Evolutionary conservation across 2,329 filamentous ascomycete species (phyloP).

Genomic region (Mycosphaerella sp.): DNA sequence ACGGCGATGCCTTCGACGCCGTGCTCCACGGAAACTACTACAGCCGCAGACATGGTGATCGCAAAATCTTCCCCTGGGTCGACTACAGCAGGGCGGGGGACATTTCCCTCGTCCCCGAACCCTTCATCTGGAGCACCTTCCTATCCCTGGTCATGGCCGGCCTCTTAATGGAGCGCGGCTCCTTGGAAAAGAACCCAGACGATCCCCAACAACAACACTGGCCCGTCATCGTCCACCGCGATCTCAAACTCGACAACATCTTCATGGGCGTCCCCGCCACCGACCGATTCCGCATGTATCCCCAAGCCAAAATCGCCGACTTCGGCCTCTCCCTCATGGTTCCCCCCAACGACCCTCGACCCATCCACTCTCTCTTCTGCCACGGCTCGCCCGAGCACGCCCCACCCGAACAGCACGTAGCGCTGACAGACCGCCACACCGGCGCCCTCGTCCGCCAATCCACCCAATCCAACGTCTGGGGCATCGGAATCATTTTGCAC

Average conservation of each 20-base stretch:
- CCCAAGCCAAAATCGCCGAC: not conserved
- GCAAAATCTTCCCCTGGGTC: not conserved
- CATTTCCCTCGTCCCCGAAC: not conserved
- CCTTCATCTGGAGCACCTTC: slow-evolving; percentile 5
- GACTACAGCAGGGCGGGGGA: not conserved
- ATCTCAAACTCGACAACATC: slow-evolving; percentile 94
- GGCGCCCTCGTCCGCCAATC: not conserved
- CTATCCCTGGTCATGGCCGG: slow-evolving; percentile 1
- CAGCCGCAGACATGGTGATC: not conserved
- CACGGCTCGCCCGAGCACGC: not conserved
- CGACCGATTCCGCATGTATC: not conserved
- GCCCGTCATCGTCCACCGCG: slow-evolving; percentile 86
- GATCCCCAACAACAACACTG: not conserved
- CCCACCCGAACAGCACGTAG: not conserved
- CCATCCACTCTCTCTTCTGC: not conserved
- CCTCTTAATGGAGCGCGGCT: slow-evolving; percentile 1
- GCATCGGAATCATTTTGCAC: not conserved
- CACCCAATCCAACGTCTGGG: not conserved
- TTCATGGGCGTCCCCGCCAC: slow-evolving; percentile 62
- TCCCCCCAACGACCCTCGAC: not conserved
- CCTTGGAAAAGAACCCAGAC: not conserved
- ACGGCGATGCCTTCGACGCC: not conserved
- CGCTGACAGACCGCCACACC: not conserved
- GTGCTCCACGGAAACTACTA: not conserved
- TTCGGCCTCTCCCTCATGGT: not conserved